phyloP scores from a whole-genome alignment of 495 filamentous ascomycete species.

The Penicillium riverlandense region DNA sequence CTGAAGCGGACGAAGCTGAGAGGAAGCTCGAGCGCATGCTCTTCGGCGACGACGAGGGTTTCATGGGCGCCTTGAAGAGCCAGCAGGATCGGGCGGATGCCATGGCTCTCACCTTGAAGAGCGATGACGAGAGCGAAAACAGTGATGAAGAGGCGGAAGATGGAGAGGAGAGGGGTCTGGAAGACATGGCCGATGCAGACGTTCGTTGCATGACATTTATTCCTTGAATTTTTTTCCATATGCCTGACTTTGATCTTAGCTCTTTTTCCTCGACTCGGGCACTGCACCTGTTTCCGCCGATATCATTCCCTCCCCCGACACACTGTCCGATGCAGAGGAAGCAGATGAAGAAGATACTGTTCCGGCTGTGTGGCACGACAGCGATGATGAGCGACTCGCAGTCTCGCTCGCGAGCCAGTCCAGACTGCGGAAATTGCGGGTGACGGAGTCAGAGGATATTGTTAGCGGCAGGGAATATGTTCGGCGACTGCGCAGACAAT shows the following conservation, averaged over 20 bases:
- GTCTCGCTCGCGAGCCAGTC: slow-evolving; percentile 71
- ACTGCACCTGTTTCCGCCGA: slow-evolving; percentile 40
- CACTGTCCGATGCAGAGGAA: slow-evolving; percentile 24
- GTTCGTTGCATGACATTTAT: slow-evolving; percentile 5
- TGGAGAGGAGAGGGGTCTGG: slow-evolving; percentile 34
- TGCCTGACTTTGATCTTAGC: slow-evolving; percentile 32
- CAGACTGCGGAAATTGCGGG: slow-evolving; percentile 72
- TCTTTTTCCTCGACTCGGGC: slow-evolving; percentile 66
- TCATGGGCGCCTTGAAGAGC: slow-evolving; percentile 59
- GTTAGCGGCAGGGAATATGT: slow-evolving; percentile 82
- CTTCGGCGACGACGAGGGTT: slow-evolving; percentile 77
- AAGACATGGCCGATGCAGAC: slow-evolving; percentile 49
- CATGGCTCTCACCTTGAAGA: slow-evolving; percentile 25
- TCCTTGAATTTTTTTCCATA: neutral
- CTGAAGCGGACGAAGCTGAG: slow-evolving; percentile 73
- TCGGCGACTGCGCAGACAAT: slow-evolving; percentile 70
- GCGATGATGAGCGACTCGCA: slow-evolving; percentile 82
- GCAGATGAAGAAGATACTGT: slow-evolving; percentile 26
- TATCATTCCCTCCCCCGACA: slow-evolving; percentile 24
- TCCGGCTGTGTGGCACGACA: slow-evolving; percentile 80
- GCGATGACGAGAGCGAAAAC: slow-evolving; percentile 25
- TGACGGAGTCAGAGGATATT: slow-evolving; percentile 74
- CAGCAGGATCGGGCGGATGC: slow-evolving; percentile 25
- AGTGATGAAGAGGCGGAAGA: slow-evolving; percentile 21
- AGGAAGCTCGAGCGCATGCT: slow-evolving; percentile 78